Conservation (phyloP, 495 filamentous ascomycete genomes). For the Aspergillus baeticus region DNA sequence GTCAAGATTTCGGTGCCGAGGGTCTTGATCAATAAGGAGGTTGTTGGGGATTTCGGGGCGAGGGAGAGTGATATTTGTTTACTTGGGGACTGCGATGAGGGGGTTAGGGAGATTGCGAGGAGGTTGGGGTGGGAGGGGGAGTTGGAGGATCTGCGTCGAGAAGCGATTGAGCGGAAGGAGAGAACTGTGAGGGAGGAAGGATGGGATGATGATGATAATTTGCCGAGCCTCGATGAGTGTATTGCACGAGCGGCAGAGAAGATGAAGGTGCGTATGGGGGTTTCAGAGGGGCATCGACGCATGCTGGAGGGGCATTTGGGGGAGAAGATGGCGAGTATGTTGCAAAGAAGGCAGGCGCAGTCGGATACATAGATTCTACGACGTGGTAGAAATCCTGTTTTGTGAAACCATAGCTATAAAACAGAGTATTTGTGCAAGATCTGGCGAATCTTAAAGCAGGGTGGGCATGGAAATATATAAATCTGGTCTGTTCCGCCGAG, state of each 20-base stretch:
- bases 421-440: too few relatives aligned
- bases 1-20: constrained; percentile 59
- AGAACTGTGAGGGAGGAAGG: constrained; percentile 1
- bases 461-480: too few relatives aligned
- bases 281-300: constrained; percentile 26
- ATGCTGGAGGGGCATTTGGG: constrained; percentile 31
- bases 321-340: constrained; percentile 10
- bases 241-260: constrained; percentile 41
- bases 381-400: background rate
- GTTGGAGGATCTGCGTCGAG: constrained; percentile 62
- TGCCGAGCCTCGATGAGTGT: constrained; percentile 32
- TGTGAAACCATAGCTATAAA: too few relatives aligned
- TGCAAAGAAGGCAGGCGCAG: background rate
- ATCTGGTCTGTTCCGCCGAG: too few relatives aligned
- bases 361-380: background rate
- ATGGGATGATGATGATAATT: constrained; percentile 13
- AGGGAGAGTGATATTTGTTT: constrained; percentile 64
- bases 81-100: constrained; percentile 70
- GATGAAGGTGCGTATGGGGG: constrained; percentile 14
- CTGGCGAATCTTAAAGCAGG: too few relatives aligned
- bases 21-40: constrained; percentile 77
- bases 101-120: constrained; percentile 71
- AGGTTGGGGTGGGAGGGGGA: constrained; percentile 79
- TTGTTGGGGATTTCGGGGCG: constrained; percentile 68
- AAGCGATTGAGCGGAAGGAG: constrained; percentile 33